A percentile compares a stretch with the other conserved stretches of the same genome.
These are phyloP conservation scores for Keithomyces neogunnii DNA, from an alignment of 2,329 filamentous ascomycete species.

Conservation along the genomic window DNA sequence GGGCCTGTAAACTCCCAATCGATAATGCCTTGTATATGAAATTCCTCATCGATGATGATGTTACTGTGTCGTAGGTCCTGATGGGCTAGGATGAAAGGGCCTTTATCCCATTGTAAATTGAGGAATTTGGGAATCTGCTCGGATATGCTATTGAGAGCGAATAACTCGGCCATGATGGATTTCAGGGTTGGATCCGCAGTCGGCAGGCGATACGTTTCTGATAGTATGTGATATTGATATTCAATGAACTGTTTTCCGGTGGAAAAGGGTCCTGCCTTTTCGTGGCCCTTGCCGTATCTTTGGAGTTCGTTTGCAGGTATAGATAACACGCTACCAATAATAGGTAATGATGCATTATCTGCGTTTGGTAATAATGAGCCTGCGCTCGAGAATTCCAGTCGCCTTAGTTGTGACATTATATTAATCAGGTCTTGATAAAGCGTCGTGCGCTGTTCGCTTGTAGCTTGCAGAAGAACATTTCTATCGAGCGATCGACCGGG, in stretches of 20 bases:
- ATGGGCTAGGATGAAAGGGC: conserved; percentile 10
- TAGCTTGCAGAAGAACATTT: conserved; percentile 4
- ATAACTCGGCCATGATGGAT: conserved; percentile 7
- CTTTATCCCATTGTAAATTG: neutral
- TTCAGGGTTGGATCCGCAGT: conserved; percentile 2
- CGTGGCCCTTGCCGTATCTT: neutral
- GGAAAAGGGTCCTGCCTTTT: neutral
- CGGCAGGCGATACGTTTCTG: conserved; percentile 9
- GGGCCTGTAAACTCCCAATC: conserved; percentile 16
- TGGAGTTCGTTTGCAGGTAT: conserved; percentile 8
- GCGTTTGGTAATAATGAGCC: conserved; percentile 16
- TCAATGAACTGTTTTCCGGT: conserved; percentile 6
- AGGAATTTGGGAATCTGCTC: neutral
- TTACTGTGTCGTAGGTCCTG: conserved; percentile 12
- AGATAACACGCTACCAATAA: conserved; percentile 11
- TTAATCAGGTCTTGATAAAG: conserved; percentile 16
- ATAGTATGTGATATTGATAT: conserved; percentile 6
- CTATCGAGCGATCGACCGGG: conserved; percentile 11
- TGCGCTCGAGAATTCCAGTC: conserved; percentile 12
- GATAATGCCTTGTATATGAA: conserved; percentile 14
- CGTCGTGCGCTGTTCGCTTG: conserved; percentile 4
- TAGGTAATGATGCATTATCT: conserved; percentile 6
- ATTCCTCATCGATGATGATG: conserved; percentile 15
- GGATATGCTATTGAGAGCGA: conserved; percentile 7
- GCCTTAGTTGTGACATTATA: conserved; percentile 14